Base-by-base conservation (phyloP, 2,329 filamentous ascomycete genomes). In the Curvularia sp. region DNA sequence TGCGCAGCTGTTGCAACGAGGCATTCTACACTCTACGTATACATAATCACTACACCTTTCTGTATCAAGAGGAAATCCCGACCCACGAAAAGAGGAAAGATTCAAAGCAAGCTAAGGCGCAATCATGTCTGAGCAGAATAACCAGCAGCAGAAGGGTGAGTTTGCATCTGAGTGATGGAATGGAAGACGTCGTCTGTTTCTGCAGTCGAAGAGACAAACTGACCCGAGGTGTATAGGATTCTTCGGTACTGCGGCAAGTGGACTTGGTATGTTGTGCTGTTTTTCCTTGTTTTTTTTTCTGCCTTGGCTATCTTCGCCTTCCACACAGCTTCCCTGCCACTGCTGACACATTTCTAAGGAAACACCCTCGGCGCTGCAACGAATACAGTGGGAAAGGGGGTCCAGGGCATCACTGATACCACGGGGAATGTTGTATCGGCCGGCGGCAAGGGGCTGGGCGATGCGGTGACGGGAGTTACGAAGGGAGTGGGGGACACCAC, bases 401-500 rank as follows among this genome's bases (percentile, higher is more conserved):
- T 76, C 39, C 53, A 62, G 1, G 69, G 71, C 49, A 66, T 69
- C 1, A 76, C 73, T 1, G 63, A 71, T 28, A 68, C 72, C 0
- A 56, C 71, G 4, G 74, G 74, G 28, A 73, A 74, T 45, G 69
- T 73, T 0, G 70, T 77, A 3, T 59, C 70, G 0, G 68, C 66
- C 4, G 60, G 73, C 9, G 74, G 74, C 0, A 76, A 76, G 55
- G 75, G 75, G 1, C 60, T 77, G 0, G 75, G 75, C 0, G 72
- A 78, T 58, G 74, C 72, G 1, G 68, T 78, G 25, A 67, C 67
- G 8, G 75, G 74, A 0, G 63, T 77, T 5, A 76, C 73, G 7
- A 58, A 68, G 46, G 74, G 74, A 0, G 18, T 74, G 18, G 75
- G 75, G 0, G 75, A 78, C 54, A 77, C 73, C 2, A 75, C 71